phyloP scores from a whole-genome alignment of 2,329 filamentous ascomycete genomes.

The Alternaria arbusti region DNA sequence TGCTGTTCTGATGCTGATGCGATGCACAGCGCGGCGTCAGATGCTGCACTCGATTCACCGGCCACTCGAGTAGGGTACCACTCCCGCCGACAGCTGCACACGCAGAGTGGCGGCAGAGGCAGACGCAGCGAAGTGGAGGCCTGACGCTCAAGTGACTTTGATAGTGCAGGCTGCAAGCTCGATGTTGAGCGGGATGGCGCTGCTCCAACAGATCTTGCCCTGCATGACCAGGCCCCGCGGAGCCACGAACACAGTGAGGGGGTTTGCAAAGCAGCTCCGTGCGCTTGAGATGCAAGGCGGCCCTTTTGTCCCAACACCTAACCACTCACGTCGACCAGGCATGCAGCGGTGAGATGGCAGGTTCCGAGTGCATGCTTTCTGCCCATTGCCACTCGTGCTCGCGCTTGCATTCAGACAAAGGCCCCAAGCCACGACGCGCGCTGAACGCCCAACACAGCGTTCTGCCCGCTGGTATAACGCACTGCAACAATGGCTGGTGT shows the following conservation, averaged over 20 bases:
- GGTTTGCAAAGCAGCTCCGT: constrained; percentile 6
- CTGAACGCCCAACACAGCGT: constrained; percentile 1
- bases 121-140: constrained; percentile 3
- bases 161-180: constrained; percentile 6
- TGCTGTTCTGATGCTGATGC: neutral
- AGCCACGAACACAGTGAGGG: constrained; percentile 10
- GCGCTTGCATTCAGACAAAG: neutral
- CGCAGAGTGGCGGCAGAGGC: constrained; percentile 10
- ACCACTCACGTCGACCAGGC: constrained; percentile 22
- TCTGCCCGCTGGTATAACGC: neutral
- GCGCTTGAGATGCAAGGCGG: constrained; percentile 27
- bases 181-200: constrained; percentile 24
- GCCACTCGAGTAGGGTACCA: neutral
- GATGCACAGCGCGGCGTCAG: neutral
- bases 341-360: constrained; percentile 30
- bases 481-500: constrained; percentile 1
- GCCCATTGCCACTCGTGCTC: constrained; percentile 12
- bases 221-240: constrained; percentile 22
- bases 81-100: constrained; percentile 8
- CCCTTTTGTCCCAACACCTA: constrained; percentile 13
- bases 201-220: constrained; percentile 25
- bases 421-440: constrained; percentile 8
- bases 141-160: constrained; percentile 15
- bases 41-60: neutral
- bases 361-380: constrained; percentile 11